Conservation (phyloP, 2,329 filamentous ascomycete genomes). For the Rosellinia necatrix region DNA sequence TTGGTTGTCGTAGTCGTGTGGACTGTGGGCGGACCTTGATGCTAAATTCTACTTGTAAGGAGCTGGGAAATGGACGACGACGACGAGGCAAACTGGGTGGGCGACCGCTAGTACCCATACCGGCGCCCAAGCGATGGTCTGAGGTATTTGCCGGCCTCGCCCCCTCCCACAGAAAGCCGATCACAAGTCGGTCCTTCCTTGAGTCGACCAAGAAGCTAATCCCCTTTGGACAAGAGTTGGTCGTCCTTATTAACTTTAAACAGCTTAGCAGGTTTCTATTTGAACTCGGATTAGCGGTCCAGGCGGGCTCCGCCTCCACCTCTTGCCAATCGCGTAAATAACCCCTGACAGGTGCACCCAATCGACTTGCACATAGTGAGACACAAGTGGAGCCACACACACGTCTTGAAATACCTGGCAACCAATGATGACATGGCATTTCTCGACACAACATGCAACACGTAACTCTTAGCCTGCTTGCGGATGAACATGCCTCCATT, state of each 20-base stretch:
- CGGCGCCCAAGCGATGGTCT: conserved; percentile 11
- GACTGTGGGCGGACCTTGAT: conserved; percentile 1
- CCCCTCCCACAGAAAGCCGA: conserved; percentile 8
- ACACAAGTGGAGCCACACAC: conserved; percentile 7
- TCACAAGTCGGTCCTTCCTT: conserved; percentile 11
- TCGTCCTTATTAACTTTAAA: not conserved
- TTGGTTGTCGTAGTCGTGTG: conserved; percentile 11
- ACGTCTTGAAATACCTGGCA: not conserved
- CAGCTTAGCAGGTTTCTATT: conserved; percentile 11
- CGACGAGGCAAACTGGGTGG: conserved; percentile 18
- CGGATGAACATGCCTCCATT: too few species aligned
- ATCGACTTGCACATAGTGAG: conserved; percentile 10
- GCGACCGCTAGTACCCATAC: conserved; percentile 25
- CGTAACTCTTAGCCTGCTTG: too few species aligned
- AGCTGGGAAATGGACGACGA: conserved; percentile 10
- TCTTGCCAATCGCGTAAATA: conserved; percentile 1
- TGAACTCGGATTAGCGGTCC: conserved; percentile 1
- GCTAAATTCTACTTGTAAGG: conserved; percentile 9
- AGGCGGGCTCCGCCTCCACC: conserved; percentile 20
- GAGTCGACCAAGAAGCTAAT: conserved; percentile 5
- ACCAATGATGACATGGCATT: conserved; percentile 20
- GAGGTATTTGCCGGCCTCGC: conserved; percentile 17
- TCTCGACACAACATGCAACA: too few species aligned
- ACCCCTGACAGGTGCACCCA: conserved; percentile 20
- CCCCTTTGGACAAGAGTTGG: conserved; percentile 8